Evolutionary conservation across 31 red algal species (phyloP), one percentile per base, ranked within the genome.

Genomic region (Odonthalia washingtoniensis): DNA sequence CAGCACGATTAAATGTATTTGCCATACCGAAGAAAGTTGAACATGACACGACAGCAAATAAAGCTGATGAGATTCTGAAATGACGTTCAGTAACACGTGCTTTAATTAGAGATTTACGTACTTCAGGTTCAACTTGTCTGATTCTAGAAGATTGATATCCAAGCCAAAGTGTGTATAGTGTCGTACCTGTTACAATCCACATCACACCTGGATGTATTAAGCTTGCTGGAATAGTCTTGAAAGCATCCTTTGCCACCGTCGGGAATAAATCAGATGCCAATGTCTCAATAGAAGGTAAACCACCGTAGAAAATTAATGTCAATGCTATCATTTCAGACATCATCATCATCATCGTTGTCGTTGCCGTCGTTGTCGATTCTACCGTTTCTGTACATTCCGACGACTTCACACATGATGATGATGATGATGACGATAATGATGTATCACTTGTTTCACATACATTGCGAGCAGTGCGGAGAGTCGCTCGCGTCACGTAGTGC

Each of bases 21-120:
- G 90, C 93, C 96, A 98, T 98, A 37, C 96, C 96, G 41, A 75
- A 74, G 66, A 98, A 98, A 46, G 96, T 98, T 32, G 87, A 72
- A 41, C 91, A 28, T 9, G 96, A 95, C 87, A 94, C 91, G 2
- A 94, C 62, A 17, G 94, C 96, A 80, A 95, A 85, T 38, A 98
- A 65, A 27, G 65, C 14, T 30, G 90, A 81, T 32, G 90, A 86
- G 1, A 88, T 81, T 68, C 75, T 67, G 36, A 93, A 94, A 83
- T 98, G 96, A 46, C 79, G 74, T 16, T 96, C 72, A 2, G 82
- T 86, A 33, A 88, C 80, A 36, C 87, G 85, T 30, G 60, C 75
- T 80, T 90, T 93, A 28, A 89, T 91, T 31, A 98, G 75, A 39
- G 85, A 73, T 77, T 94, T 93, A 62, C 87, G 90, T 63, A 88